These are phyloP conservation scores for Persicaria tinctoria DNA, from an alignment of 148 eudicot species.

Conservation along the genomic window DNA sequence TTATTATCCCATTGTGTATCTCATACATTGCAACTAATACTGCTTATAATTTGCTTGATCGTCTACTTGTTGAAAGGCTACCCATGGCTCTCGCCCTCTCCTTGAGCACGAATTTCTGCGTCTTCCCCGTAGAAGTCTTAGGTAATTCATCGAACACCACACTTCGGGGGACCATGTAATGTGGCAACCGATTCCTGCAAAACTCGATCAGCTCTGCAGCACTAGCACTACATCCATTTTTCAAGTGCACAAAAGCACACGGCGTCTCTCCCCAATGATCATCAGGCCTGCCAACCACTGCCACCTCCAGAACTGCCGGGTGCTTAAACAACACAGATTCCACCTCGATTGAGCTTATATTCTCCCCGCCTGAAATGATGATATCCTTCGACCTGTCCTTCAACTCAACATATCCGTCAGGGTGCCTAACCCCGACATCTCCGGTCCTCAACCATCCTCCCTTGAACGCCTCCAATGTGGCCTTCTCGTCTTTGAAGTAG, in stretches of 20 bases:
- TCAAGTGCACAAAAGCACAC: slow-evolving; percentile 41
- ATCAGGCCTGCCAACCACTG: slow-evolving; percentile 43
- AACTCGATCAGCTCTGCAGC: slow-evolving; percentile 22
- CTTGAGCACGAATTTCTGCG: slow-evolving; percentile 27
- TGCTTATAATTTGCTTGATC: slow-evolving; percentile 9
- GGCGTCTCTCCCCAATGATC: slow-evolving; percentile 53
- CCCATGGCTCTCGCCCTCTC: slow-evolving; percentile 4
- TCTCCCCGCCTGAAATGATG: slow-evolving; percentile 49
- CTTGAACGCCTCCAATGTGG: slow-evolving; percentile 28
- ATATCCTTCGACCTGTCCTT: slow-evolving; percentile 43
- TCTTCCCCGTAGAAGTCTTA: slow-evolving; percentile 34
- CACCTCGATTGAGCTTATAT: slow-evolving; percentile 40
- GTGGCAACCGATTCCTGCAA: slow-evolving; percentile 35
- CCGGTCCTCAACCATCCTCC: slow-evolving; percentile 44
- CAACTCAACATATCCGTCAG: slow-evolving; percentile 33
- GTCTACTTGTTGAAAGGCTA: not conserved
- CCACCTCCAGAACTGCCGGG: slow-evolving; percentile 32
- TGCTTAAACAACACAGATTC: slow-evolving; percentile 29
- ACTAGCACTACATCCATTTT: slow-evolving; percentile 18
- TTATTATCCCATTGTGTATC: not conserved
- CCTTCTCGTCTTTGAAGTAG: slow-evolving; percentile 28
- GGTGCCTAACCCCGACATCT: slow-evolving; percentile 36
- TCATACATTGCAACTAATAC: not conserved
- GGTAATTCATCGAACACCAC: slow-evolving; percentile 36
- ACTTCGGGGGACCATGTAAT: slow-evolving; percentile 40